Percentiles rank a stretch among this genome's conserved stretches.
Evolutionary conservation across 768 basidiomycete genomes (phyloP).

Genomic region (Suillus hirtellus): DNA sequence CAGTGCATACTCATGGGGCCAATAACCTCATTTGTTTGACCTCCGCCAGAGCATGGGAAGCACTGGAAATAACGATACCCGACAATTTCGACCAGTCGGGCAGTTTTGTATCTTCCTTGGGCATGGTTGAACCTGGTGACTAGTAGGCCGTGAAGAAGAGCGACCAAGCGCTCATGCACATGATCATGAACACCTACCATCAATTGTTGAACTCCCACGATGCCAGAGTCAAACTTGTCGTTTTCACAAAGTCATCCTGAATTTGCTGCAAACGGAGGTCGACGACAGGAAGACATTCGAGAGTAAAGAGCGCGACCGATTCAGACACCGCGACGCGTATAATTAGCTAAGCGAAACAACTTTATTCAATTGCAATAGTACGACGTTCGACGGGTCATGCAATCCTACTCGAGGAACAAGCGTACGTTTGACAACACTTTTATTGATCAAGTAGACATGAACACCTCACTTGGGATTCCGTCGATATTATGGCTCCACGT

Average conservation of each 20-base stretch:
- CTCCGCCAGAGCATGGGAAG: not conserved
- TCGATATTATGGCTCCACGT: not conserved
- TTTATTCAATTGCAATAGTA: no score
- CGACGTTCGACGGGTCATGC: no score
- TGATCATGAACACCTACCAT: not conserved
- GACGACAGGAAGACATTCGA: not conserved
- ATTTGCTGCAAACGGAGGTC: no score
- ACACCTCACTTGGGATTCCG: not conserved
- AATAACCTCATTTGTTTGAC: conserved; percentile 2
- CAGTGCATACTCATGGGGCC: not conserved
- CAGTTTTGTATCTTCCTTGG: not conserved
- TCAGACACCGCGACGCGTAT: not conserved
- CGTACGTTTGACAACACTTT: not conserved
- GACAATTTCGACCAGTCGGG: conserved; percentile 1
- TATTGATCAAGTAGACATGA: not conserved
- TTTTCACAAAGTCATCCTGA: not conserved
- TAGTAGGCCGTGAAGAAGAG: not conserved
- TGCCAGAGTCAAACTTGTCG: not conserved
- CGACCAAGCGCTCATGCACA: not conserved
- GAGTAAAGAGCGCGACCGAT: not conserved
- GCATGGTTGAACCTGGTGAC: not conserved
- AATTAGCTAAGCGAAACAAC: not conserved
- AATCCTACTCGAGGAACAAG: not conserved
- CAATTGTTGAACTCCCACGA: not conserved
- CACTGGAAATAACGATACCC: not conserved